phyloP scores from a whole-genome alignment of 192 early-diverging fungal genomes.

The Lobosporangium transversale region DNA sequence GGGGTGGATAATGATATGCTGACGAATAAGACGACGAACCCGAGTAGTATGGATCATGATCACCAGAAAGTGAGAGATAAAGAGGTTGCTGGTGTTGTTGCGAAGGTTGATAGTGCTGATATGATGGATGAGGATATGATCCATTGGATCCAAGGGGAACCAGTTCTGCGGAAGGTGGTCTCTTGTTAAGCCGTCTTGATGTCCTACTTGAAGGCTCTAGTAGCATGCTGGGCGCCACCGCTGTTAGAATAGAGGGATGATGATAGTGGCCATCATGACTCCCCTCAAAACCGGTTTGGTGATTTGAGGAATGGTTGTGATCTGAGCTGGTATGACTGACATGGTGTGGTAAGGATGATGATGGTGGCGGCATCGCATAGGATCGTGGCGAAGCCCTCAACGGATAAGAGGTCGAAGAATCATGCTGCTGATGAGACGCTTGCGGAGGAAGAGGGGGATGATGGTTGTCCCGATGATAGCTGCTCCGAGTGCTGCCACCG shows the following conservation, averaged over 20 bases:
- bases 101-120: neutral
- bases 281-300: neutral
- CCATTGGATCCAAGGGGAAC: slow-evolving; percentile 4
- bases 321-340: neutral
- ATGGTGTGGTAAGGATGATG: slow-evolving; percentile 21
- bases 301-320: neutral
- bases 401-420: neutral
- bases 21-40: neutral
- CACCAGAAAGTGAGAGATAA: slow-evolving; percentile 2
- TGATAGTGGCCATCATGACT: slow-evolving; percentile 12
- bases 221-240: neutral
- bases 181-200: slow-evolving; percentile 21
- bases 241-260: neutral
- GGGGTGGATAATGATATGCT: neutral
- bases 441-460: neutral
- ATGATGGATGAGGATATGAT: slow-evolving; percentile 2
- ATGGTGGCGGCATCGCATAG: slow-evolving; percentile 28
- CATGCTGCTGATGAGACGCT: neutral
- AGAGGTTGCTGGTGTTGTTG: slow-evolving; percentile 13
- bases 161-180: slow-evolving; percentile 11
- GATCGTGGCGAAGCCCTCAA: slow-evolving; percentile 18
- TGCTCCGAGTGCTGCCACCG: slow-evolving; percentile 12
- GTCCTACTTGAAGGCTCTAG: neutral
- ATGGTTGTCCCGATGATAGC: neutral
- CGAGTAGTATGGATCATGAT: slow-evolving; percentile 5